These are phyloP conservation scores for Fusarium subglutinans DNA, from an alignment of 2,329 filamentous ascomycete species.

Conservation along the genomic window DNA sequence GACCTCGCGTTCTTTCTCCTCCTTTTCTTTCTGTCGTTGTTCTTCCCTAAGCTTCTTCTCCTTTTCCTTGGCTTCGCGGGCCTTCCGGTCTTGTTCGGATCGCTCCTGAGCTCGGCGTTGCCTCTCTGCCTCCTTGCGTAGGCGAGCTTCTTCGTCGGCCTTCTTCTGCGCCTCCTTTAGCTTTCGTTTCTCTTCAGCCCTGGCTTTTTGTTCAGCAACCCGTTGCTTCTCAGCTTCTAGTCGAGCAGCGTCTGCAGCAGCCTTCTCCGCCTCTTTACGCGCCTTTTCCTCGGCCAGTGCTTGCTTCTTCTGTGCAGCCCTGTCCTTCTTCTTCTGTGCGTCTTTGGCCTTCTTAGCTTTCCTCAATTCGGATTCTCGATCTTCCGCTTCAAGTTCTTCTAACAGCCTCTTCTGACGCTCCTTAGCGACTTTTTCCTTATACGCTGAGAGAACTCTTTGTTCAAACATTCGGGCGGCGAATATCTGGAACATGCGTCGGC, in stretches of 20 bases:
- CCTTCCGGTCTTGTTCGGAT: constrained; percentile 83
- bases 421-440: constrained; percentile 93
- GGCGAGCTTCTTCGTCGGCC: constrained; percentile 87
- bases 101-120: constrained; percentile 83
- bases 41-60: constrained; percentile 90
- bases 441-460: constrained; percentile 94
- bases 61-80: constrained; percentile 67
- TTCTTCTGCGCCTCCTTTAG: constrained; percentile 92
- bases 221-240: constrained; percentile 81
- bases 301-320: constrained; percentile 88
- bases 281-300: constrained; percentile 91
- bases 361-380: constrained; percentile 76
- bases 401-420: constrained; percentile 92
- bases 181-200: constrained; percentile 88
- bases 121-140: constrained; percentile 86
- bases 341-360: constrained; percentile 95
- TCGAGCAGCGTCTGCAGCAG: constrained; percentile 82
- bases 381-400: constrained; percentile 90
- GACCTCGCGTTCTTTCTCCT: constrained; percentile 75
- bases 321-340: constrained; percentile 94
- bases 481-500: constrained; percentile 98
- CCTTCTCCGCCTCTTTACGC: constrained; percentile 86
- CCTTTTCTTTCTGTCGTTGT: constrained; percentile 80
- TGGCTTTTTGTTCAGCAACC: constrained; percentile 80
- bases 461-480: constrained; percentile 99